Percentiles rank a stretch among this genome's conserved stretches.
Evolutionary conservation across 495 filamentous ascomycete genomes (phyloP).

Genomic region (Jackrogersella minutella): DNA sequence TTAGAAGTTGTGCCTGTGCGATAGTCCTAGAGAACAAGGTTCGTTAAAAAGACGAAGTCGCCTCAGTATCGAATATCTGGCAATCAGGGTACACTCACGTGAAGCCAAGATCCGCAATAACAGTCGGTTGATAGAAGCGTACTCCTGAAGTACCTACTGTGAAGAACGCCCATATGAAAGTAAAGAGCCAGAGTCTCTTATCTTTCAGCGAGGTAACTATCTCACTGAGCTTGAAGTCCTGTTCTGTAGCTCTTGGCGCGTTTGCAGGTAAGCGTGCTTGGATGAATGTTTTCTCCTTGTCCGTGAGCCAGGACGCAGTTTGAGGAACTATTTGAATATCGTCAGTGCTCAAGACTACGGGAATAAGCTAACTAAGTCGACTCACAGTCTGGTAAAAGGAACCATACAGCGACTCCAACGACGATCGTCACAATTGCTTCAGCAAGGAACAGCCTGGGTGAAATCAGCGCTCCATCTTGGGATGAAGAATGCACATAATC

Average conservation of each 20-base stretch:
- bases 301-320: slow-evolving; percentile 51
- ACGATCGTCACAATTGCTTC: slow-evolving; percentile 52
- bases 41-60: background rate
- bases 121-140: slow-evolving; percentile 54
- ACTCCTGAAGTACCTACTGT: slow-evolving; percentile 55
- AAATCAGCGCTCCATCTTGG: background rate
- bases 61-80: background rate
- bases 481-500: background rate
- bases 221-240: slow-evolving; percentile 50
- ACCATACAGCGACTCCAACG: slow-evolving; percentile 46
- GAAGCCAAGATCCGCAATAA: slow-evolving; percentile 55
- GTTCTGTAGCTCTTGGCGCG: slow-evolving; percentile 48
- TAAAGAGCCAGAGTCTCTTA: slow-evolving; percentile 49
- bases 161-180: slow-evolving; percentile 51
- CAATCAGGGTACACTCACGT: slow-evolving; percentile 37
- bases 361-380: background rate
- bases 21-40: slow-evolving; percentile 40
- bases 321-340: slow-evolving; percentile 46
- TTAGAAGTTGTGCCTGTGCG: slow-evolving; percentile 51
- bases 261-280: slow-evolving; percentile 53
- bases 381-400: slow-evolving; percentile 54
- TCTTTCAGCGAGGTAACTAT: slow-evolving; percentile 47
- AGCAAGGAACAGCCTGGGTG: slow-evolving; percentile 47
- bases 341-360: background rate
- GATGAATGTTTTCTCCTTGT: slow-evolving; percentile 52